Conservation (phyloP, 768 basidiomycete genomes). For the Russula ochroleuca region DNA sequence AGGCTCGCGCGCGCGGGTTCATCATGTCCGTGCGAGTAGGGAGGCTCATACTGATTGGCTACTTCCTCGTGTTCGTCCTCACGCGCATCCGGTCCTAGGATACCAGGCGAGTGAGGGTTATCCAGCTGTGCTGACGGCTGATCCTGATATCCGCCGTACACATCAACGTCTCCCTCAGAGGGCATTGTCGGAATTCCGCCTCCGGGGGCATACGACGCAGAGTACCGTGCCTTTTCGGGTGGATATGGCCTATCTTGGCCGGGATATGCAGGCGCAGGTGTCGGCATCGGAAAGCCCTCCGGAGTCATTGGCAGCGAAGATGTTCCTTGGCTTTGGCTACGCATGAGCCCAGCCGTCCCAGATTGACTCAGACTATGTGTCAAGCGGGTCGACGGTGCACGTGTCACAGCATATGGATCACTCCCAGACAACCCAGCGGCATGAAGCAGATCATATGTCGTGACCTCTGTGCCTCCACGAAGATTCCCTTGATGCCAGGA, state of each 20-base stretch:
- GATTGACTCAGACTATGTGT: neutral
- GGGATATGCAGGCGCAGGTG: slow-evolving; percentile 10
- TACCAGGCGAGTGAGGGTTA: slow-evolving; percentile 26
- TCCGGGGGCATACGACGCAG: slow-evolving; percentile 4
- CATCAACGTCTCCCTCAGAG: slow-evolving; percentile 26
- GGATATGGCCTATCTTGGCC: slow-evolving; percentile 6
- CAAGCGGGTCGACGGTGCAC: slow-evolving; percentile 15
- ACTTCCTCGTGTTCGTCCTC: slow-evolving; percentile 14
- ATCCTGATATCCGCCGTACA: slow-evolving; percentile 31
- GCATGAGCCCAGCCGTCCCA: slow-evolving; percentile 7
- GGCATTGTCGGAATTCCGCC: slow-evolving; percentile 12
- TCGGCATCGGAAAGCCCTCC: slow-evolving; percentile 8
- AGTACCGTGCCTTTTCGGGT: slow-evolving; percentile 14
- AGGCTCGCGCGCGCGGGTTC: slow-evolving; percentile 31
- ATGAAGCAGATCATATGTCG: slow-evolving; percentile 22
- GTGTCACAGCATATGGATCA: slow-evolving; percentile 27
- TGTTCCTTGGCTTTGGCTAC: slow-evolving; percentile 27
- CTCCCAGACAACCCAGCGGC: slow-evolving; percentile 20
- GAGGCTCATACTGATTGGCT: neutral
- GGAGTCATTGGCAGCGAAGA: slow-evolving; percentile 20
- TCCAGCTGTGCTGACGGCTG: slow-evolving; percentile 7
- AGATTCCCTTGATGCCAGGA: slow-evolving; percentile 16
- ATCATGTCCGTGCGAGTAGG: slow-evolving; percentile 23
- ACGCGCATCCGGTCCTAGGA: neutral
- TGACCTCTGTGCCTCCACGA: neutral